A percentile compares a stretch with the other conserved stretches of the same genome.
Conservation (phyloP, 2,329 filamentous ascomycete genomes). For the Fusarium sp. region DNA sequence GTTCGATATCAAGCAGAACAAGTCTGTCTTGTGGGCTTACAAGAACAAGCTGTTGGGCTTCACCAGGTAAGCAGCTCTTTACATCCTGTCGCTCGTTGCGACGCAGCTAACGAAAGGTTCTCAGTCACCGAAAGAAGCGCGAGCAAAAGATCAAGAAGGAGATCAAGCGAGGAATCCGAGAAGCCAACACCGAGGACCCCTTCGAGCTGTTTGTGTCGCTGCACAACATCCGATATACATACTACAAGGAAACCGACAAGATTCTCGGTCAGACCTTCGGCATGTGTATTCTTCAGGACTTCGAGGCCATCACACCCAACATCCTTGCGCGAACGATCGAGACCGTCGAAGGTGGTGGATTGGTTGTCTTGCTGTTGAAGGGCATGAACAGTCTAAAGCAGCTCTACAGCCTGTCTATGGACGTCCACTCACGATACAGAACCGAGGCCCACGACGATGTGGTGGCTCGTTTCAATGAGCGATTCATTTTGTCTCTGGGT, state of each 20-base stretch:
- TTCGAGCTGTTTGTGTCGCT: slow-evolving; percentile 98
- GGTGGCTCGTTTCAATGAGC: slow-evolving; percentile 95
- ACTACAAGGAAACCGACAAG: slow-evolving; percentile 99
- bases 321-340: slow-evolving; percentile 94
- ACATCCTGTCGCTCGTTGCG: slow-evolving; percentile 6
- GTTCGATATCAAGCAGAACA: slow-evolving; percentile 87
- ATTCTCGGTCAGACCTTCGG: slow-evolving; percentile 98
- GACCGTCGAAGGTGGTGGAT: slow-evolving; percentile 94
- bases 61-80: slow-evolving; percentile 68
- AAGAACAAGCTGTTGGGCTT: slow-evolving; percentile 97
- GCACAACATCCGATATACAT: slow-evolving; percentile 97
- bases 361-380: slow-evolving; percentile 91
- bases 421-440: slow-evolving; percentile 94
- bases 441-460: slow-evolving; percentile 97
- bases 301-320: slow-evolving; percentile 98
- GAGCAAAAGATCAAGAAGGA: slow-evolving; percentile 99
- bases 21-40: slow-evolving; percentile 97
- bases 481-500: slow-evolving; percentile 95
- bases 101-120: slow-evolving; percentile 28
- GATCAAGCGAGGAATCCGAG: slow-evolving; percentile 92
- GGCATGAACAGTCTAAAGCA: slow-evolving; percentile 98
- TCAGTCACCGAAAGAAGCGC: slow-evolving; percentile 93
- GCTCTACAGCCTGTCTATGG: slow-evolving; percentile 96
- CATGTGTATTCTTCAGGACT: slow-evolving; percentile 98
- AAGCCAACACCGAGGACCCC: slow-evolving; percentile 91